Base-by-base conservation (phyloP, 208 protist genomes). In the Leishmania mexicana region DNA sequence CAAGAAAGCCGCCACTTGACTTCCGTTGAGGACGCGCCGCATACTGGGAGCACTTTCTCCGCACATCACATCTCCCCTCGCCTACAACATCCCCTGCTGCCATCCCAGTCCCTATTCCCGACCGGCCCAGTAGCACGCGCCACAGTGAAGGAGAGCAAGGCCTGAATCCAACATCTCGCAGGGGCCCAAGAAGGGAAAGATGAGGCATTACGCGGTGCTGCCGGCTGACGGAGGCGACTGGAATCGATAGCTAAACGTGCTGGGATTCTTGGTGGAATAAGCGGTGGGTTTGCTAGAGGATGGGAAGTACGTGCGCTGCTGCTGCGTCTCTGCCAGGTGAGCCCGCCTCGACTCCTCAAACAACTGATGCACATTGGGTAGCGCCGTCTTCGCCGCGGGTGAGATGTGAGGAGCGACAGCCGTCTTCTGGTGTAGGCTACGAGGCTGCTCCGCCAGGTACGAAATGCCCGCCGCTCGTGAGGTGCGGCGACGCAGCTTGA, bases 181-280 rank as follows among this genome's bases (percentile, higher is more conserved):
- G 11, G 5, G 28, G 45, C 35, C 42, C 1, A 49, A 74, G 19
- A 51, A 40, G 38, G 53, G 75, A 21, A 42, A 19, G 38, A 51
- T 31, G 11, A n/a, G 54, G 31, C 21, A 47, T 80, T 47, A 80
- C 40, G 38, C 31, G n/a, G 19, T 47, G 45, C 76, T 17, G 31
- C 38, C 45, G 28, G 47, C 76, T 17, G 64, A 70, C 21, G 76
- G 40, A 42, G 31, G 42, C 28, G 76, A 85, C 65, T 92, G 88
- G 75, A 96, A 96, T 40, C 93, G 90, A 38, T 89, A 84, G 49
- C 90, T 92, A 77, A 96, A 96, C 13, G 87, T 87, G 75, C 87
- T 85, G 7, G 91, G 90, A 76, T 94, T 84, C 53, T 89, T 92
- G 70, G 87, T 70, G 28, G 87, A 85, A 54, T 89, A 83, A 28